These are phyloP conservation scores for Vanrija pseudolonga DNA, from an alignment of 1,284 basidiomycete species.

Conservation along the genomic window DNA sequence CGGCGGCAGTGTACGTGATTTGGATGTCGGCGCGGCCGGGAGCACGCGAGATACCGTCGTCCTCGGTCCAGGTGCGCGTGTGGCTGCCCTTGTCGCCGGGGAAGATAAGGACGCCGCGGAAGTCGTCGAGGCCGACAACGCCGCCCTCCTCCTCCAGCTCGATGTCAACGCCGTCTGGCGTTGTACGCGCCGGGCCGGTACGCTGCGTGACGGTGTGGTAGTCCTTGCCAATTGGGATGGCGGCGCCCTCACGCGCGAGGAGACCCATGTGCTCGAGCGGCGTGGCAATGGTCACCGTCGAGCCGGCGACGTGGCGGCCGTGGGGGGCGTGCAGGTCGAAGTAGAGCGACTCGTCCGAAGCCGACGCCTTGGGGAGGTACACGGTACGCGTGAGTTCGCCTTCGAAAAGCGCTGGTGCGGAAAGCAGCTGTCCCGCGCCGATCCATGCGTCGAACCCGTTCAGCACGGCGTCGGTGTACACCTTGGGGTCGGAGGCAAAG, in stretches of 20 bases:
- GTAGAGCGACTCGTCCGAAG: slow-evolving; percentile 29
- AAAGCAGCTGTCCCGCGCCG: slow-evolving; percentile 47
- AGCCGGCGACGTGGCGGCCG: slow-evolving; percentile 28
- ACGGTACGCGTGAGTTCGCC: slow-evolving; percentile 41
- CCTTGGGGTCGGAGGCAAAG: slow-evolving; percentile 46
- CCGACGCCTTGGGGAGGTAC: slow-evolving; percentile 44
- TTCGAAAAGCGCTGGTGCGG: slow-evolving; percentile 44
- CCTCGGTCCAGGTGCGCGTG: slow-evolving; percentile 48
- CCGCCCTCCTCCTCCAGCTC: slow-evolving; percentile 45
- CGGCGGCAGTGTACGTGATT: slow-evolving; percentile 33
- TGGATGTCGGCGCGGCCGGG: slow-evolving; percentile 37
- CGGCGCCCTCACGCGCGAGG: slow-evolving; percentile 48
- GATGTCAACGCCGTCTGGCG: slow-evolving; percentile 47
- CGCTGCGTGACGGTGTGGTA: slow-evolving; percentile 46
- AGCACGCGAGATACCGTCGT: slow-evolving; percentile 47
- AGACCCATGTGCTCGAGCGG: slow-evolving; percentile 49
- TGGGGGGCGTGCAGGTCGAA: slow-evolving; percentile 37
- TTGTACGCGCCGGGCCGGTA: slow-evolving; percentile 37
- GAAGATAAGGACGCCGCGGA: slow-evolving; percentile 49
- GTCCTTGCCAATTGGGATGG: slow-evolving; percentile 49
- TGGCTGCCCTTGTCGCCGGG: slow-evolving; percentile 24
- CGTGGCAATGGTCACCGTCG: slow-evolving; percentile 37
- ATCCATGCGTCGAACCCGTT: slow-evolving; percentile 52
- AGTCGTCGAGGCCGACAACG: slow-evolving; percentile 48
- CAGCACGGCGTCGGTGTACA: slow-evolving; percentile 44